phyloP scores from a whole-genome alignment of 371 early-diverging fungal species.

The Zychaea mexicana region DNA sequence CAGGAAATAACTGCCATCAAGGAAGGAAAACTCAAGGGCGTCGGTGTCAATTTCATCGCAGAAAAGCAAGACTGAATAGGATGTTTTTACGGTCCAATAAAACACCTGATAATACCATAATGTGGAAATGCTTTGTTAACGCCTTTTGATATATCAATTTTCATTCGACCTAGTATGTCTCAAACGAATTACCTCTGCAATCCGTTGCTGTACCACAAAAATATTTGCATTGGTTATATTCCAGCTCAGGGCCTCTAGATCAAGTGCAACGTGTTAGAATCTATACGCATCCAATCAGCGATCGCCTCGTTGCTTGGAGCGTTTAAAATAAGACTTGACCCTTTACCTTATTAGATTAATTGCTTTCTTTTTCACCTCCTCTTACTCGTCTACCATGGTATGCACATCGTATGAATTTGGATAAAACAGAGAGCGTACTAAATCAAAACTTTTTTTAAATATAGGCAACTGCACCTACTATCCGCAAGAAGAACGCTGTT shows the following conservation, averaged over 20 bases:
- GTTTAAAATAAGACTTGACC: neutral
- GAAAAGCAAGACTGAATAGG: constrained; percentile 5
- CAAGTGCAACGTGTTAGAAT: neutral
- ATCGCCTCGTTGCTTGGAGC: constrained; percentile 5
- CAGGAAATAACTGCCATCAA: constrained; percentile 6
- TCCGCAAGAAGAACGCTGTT: constrained; percentile 41
- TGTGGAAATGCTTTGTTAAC: no score
- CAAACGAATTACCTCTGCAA: no score
- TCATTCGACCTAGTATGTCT: no score
- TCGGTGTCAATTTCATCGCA: constrained; percentile 1
- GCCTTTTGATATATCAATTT: no score
- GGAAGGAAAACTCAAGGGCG: neutral
- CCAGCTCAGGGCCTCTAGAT: no score
- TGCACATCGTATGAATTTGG: constrained; percentile 3
- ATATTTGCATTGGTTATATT: no score
- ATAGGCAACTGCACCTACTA: constrained; percentile 35
- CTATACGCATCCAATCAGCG: neutral
- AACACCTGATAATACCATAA: no score
- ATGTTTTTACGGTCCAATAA: no score
- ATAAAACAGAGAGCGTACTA: neutral
- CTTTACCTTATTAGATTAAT: neutral
- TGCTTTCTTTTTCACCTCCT: neutral
- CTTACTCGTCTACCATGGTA: constrained; percentile 19
- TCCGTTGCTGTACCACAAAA: no score
- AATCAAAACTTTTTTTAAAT: neutral